Evolutionary conservation across 2,329 filamentous ascomycete genomes (phyloP).

Genomic region (Curvularia sp.): DNA sequence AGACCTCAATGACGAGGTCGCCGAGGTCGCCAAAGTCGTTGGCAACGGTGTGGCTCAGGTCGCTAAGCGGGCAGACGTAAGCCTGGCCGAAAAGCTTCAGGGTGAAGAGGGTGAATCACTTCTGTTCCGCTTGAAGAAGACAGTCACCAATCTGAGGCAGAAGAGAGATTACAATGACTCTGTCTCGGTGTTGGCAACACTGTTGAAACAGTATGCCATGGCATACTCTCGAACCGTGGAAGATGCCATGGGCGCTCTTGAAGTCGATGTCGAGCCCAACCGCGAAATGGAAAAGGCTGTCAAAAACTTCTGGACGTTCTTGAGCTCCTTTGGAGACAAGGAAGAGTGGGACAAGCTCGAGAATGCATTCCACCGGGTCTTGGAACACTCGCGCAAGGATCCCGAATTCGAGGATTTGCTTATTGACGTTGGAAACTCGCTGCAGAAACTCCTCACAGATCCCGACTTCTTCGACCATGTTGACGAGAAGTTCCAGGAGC

Average conservation of each 20-base stretch:
- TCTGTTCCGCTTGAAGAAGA: conserved; percentile 76
- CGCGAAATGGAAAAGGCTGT: conserved; percentile 76
- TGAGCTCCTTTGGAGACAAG: conserved; percentile 79
- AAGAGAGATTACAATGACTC: conserved; percentile 85
- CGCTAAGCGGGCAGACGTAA: conserved; percentile 68
- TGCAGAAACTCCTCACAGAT: conserved; percentile 84
- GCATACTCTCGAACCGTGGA: conserved; percentile 77
- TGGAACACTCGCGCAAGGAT: conserved; percentile 77
- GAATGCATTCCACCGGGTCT: conserved; percentile 69
- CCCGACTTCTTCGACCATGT: conserved; percentile 83
- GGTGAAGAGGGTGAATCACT: conserved; percentile 77
- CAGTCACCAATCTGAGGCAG: conserved; percentile 75
- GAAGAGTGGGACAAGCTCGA: conserved; percentile 79
- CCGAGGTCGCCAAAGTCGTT: conserved; percentile 55
- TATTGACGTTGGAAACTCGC: conserved; percentile 71
- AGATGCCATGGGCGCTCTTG: conserved; percentile 69
- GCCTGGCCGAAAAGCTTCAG: conserved; percentile 74
- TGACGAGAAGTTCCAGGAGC: conserved; percentile 68
- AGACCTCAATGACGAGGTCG: conserved; percentile 63
- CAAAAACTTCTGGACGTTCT: conserved; percentile 78
- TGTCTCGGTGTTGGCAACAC: conserved; percentile 75
- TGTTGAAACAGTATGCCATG: conserved; percentile 79
- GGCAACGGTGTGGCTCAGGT: conserved; percentile 56
- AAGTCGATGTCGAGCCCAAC: conserved; percentile 77
- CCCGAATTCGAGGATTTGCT: conserved; percentile 83